These are phyloP conservation scores for Baorangia bicolor DNA, from an alignment of 768 basidiomycete species.

Conservation along the genomic window DNA sequence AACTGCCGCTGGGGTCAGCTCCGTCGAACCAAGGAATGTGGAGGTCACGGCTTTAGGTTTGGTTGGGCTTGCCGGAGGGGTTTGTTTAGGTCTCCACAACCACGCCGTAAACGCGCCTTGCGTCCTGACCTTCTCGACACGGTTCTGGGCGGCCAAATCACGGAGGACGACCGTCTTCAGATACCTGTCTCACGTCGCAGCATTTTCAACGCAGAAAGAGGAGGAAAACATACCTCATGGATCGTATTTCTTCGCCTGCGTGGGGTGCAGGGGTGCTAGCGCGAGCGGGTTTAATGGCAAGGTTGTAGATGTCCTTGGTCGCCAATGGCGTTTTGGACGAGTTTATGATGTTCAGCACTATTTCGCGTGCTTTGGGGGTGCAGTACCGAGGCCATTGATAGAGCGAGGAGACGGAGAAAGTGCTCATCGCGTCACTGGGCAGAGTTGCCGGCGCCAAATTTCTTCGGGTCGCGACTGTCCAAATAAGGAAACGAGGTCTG, in stretches of 20 bases:
- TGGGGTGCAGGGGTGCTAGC: conserved; percentile 35
- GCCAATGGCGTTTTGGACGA: conserved; percentile 23
- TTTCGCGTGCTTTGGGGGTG: conserved; percentile 22
- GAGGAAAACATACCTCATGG: conserved; percentile 43
- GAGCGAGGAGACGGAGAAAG: conserved; percentile 18
- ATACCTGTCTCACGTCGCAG: conserved; percentile 38
- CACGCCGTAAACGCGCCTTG: conserved; percentile 37
- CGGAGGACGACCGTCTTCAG: conserved; percentile 54
- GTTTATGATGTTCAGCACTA: conserved; percentile 21
- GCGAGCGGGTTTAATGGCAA: conserved; percentile 15
- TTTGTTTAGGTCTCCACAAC: conserved; percentile 36
- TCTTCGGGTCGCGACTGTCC: background rate
- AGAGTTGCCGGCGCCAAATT: background rate
- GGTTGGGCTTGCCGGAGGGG: background rate
- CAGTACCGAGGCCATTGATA: conserved; percentile 24
- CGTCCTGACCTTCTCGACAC: conserved; percentile 43
- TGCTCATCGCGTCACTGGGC: conserved; percentile 2
- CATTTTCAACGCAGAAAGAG: background rate
- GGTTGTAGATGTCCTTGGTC: conserved; percentile 29
- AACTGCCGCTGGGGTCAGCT: conserved; percentile 27
- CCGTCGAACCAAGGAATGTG: background rate
- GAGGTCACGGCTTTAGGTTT: background rate
- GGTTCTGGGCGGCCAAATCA: conserved; percentile 40
- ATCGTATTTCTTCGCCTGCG: conserved; percentile 50
- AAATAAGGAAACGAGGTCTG: conserved; percentile 7